phyloP scores from a whole-genome alignment of 225 moss, liverwort and hornwort species.

The Anthoceros angustus region DNA sequence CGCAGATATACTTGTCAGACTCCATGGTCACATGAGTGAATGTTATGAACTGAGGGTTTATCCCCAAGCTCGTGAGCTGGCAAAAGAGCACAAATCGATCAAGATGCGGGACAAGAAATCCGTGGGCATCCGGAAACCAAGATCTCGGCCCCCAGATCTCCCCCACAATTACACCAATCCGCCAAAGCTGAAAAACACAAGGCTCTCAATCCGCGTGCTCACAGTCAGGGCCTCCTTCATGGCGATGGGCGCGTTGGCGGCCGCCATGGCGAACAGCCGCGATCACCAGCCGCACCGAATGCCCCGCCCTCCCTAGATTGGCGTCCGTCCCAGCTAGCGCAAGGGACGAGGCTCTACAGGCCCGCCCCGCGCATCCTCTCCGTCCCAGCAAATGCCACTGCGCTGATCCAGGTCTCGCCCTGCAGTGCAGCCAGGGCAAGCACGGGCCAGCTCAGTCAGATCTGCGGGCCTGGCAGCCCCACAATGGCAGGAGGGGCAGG shows the following conservation, averaged over 20 bases:
- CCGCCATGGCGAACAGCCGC: constrained; percentile 61
- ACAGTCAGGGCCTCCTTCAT: constrained; percentile 99
- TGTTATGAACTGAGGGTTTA: constrained; percentile 90
- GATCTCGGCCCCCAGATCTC: constrained; percentile 4
- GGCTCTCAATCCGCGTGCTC: constrained; percentile 10
- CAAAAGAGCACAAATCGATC: constrained; percentile 7
- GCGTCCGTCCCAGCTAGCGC: background rate
- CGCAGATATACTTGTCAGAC: constrained; percentile 98
- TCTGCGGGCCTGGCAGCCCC: no score
- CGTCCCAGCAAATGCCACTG: background rate
- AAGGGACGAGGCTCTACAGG: background rate
- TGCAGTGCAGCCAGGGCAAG: no score
- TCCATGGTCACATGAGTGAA: constrained; percentile 99
- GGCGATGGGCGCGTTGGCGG: constrained; percentile 96
- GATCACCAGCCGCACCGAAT: background rate
- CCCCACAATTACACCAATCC: background rate
- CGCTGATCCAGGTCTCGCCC: no score
- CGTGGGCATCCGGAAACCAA: constrained; percentile 9
- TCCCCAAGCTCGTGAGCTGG: constrained; percentile 97
- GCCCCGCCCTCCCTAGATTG: background rate
- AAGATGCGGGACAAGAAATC: constrained; percentile 3
- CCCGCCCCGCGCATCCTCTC: background rate
- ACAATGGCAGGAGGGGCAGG: no score
- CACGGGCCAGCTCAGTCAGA: no score
- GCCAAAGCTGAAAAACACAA: background rate